Conservation (phyloP, 306 rosid genomes). For the Cucumis sativus region Cucumber_9930_V3 NC_026657.2:34902001-34902500, state of each 20-base stretch:
- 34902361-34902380: background rate
- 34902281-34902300: conserved; percentile 85
- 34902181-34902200: conserved; percentile 55
- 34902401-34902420: background rate
- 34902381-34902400: background rate
- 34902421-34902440: too few species aligned
- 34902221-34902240: conserved; percentile 97
- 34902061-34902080: background rate
- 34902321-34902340: conserved; percentile 91
- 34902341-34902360: conserved; percentile 17
- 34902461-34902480: too few species aligned
- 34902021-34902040: background rate
- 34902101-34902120: background rate
- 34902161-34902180: conserved; percentile 8
- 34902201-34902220: conserved; percentile 90
- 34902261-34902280: conserved; percentile 93
- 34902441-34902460: too few species aligned
- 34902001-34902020: background rate
- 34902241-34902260: conserved; percentile 94
- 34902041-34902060: background rate
- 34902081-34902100: background rate
- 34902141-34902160: background rate
- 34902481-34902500: too few species aligned
- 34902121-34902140: background rate
- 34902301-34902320: conserved; percentile 71